A percentile compares a stretch with the other conserved stretches of the same genome.
Conservation (phyloP, 768 basidiomycete genomes). For the Termitomyces titanicus region DNA sequence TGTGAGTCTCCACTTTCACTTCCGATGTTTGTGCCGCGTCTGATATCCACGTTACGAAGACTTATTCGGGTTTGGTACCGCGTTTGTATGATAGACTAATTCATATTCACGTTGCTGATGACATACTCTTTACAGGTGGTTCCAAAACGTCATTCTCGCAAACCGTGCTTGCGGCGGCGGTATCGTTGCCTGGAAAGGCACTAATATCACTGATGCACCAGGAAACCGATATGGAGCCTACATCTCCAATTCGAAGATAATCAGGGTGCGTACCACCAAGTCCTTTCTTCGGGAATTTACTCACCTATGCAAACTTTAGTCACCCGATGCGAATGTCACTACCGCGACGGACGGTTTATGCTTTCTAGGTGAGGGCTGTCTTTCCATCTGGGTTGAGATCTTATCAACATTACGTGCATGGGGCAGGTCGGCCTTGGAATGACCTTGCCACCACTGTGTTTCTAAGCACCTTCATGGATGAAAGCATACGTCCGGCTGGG, state of each 20-base stretch:
- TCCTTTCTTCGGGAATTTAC: background rate
- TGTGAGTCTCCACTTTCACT: slow-evolving; percentile 34
- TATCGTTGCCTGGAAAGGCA: slow-evolving; percentile 62
- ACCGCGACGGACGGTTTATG: slow-evolving; percentile 40
- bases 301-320: slow-evolving; percentile 30
- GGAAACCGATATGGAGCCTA: slow-evolving; percentile 54
- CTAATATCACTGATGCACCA: slow-evolving; percentile 47
- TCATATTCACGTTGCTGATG: background rate
- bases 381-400: too few relatives aligned
- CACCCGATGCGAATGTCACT: slow-evolving; percentile 54
- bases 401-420: slow-evolving; percentile 4
- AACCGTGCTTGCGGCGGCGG: slow-evolving; percentile 66
- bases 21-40: background rate
- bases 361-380: slow-evolving; percentile 39
- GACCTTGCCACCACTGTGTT: slow-evolving; percentile 52
- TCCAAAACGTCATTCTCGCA: slow-evolving; percentile 54
- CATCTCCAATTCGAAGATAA: slow-evolving; percentile 51
- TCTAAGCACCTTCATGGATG: slow-evolving; percentile 55
- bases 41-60: slow-evolving; percentile 28
- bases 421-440: slow-evolving; percentile 57
- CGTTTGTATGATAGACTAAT: slow-evolving; percentile 29
- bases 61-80: slow-evolving; percentile 58
- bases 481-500: slow-evolving; percentile 46
- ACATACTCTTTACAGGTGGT: slow-evolving; percentile 39
- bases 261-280: slow-evolving; percentile 37